phyloP scores from a whole-genome alignment of 768 basidiomycete genomes.

The Mycena polygramma region DNA sequence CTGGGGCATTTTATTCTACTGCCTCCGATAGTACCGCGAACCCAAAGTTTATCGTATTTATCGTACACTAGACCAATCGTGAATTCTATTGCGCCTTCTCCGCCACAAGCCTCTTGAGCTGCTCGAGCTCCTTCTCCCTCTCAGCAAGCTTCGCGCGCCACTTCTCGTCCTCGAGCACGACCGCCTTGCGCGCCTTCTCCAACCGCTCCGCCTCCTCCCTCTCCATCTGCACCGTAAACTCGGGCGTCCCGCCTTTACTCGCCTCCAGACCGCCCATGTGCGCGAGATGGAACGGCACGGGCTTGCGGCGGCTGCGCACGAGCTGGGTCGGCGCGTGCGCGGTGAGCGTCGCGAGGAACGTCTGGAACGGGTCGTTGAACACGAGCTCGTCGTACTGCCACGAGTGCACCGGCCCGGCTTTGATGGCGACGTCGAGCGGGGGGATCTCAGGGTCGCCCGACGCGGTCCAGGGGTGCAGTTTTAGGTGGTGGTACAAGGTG shows the following conservation, averaged over 20 bases:
- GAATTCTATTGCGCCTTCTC: slow-evolving; percentile 18
- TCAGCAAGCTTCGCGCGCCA: slow-evolving; percentile 78
- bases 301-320: slow-evolving; percentile 70
- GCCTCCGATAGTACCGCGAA: too few relatives aligned
- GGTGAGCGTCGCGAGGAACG: slow-evolving; percentile 86
- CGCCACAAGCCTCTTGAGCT: slow-evolving; percentile 71
- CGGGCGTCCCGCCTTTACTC: slow-evolving; percentile 78
- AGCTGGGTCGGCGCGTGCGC: slow-evolving; percentile 88
- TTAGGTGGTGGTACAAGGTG: slow-evolving; percentile 91
- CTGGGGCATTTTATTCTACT: too few relatives aligned
- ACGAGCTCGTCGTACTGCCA: slow-evolving; percentile 99
- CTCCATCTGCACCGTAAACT: slow-evolving; percentile 90
- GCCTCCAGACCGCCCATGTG: slow-evolving; percentile 77
- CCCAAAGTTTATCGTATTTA: too few relatives aligned
- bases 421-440: slow-evolving; percentile 74
- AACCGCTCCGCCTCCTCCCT: slow-evolving; percentile 86
- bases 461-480: slow-evolving; percentile 90
- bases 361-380: slow-evolving; percentile 92
- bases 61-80: too few relatives aligned
- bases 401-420: slow-evolving; percentile 86
- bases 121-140: slow-evolving; percentile 85
- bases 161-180: slow-evolving; percentile 84
- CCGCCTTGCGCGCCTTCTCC: slow-evolving; percentile 78
- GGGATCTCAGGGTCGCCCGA: slow-evolving; percentile 76
- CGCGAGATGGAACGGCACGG: slow-evolving; percentile 81